Percentiles rank a stretch among this genome's conserved stretches.
phyloP scores from a whole-genome alignment of 2,329 filamentous ascomycete genomes.

The Alternaria viburni region DNA sequence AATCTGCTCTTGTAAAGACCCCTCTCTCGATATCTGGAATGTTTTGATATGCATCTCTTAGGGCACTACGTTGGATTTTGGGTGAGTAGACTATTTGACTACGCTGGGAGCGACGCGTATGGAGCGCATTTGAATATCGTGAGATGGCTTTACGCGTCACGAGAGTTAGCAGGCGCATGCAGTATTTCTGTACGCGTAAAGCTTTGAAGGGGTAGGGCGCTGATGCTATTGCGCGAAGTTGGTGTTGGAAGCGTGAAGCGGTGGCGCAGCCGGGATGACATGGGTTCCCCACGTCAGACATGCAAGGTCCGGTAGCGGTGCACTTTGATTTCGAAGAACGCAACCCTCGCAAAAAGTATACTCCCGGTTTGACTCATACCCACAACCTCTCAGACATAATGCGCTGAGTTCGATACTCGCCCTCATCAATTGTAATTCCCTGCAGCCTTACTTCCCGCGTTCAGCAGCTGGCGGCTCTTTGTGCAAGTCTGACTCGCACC shows the following conservation, averaged over 20 bases:
- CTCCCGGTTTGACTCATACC: slow-evolving; percentile 6
- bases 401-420: background rate
- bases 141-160: background rate
- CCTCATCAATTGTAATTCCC: slow-evolving; percentile 5
- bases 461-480: slow-evolving; percentile 6
- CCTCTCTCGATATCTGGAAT: slow-evolving; percentile 69
- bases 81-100: background rate
- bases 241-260: background rate
- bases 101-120: background rate
- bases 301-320: slow-evolving; percentile 23
- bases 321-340: slow-evolving; percentile 9
- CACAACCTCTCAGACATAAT: background rate
- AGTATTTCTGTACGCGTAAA: background rate
- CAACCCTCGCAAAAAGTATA: slow-evolving; percentile 9
- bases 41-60: slow-evolving; percentile 61
- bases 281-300: slow-evolving; percentile 13
- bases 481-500: slow-evolving; percentile 18
- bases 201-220: background rate
- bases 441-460: background rate
- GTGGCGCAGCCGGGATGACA: slow-evolving; percentile 1
- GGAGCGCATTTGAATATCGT: background rate
- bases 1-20: slow-evolving; percentile 36
- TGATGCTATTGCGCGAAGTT: background rate
- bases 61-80: slow-evolving; percentile 61
- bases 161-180: background rate